A percentile compares a stretch with the other conserved stretches of the same genome.
Conservation (phyloP, 2,329 filamentous ascomycete genomes). For the Aspergillus hortae region DNA sequence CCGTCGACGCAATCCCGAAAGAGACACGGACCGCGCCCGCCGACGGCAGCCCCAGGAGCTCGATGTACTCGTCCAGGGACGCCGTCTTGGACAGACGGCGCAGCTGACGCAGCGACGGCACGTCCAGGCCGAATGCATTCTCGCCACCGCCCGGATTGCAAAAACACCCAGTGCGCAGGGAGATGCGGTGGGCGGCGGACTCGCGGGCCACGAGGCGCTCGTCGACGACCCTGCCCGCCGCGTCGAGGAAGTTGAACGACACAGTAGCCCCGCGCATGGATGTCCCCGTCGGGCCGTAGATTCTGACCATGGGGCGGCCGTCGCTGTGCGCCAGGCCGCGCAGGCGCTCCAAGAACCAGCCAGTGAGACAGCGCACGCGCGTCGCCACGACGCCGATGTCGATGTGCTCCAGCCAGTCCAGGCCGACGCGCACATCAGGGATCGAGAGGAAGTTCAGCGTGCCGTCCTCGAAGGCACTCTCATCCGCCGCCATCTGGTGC, state of each 20-base stretch:
- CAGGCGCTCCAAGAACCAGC: slow-evolving; percentile 7
- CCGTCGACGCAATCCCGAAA: slow-evolving; percentile 7
- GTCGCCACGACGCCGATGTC: slow-evolving; percentile 4
- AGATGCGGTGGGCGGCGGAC: slow-evolving; percentile 2
- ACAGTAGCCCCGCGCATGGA: slow-evolving; percentile 3
- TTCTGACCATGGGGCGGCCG: slow-evolving; percentile 1
- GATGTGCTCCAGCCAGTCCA: slow-evolving; percentile 5
- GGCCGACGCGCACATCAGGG: slow-evolving; percentile 5
- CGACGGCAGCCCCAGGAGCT: slow-evolving; percentile 4
- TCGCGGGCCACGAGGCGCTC: slow-evolving; percentile 10
- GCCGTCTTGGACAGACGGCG: slow-evolving; percentile 1
- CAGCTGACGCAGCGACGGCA: not conserved
- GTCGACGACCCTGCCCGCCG: slow-evolving; percentile 5
- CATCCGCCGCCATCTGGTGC: slow-evolving; percentile 4
- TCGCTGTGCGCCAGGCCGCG: slow-evolving; percentile 3
- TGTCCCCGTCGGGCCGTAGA: slow-evolving; percentile 4
- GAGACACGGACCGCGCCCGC: slow-evolving; percentile 8
- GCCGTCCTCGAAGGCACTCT: slow-evolving; percentile 8
- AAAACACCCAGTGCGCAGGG: slow-evolving; percentile 9
- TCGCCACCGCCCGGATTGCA: slow-evolving; percentile 8
- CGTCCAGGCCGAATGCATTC: slow-evolving; percentile 4
- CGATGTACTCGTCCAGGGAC: slow-evolving; percentile 5
- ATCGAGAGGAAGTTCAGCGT: slow-evolving; percentile 8
- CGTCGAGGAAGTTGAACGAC: slow-evolving; percentile 6
- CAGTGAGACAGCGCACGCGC: slow-evolving; percentile 7